Base-by-base conservation (phyloP, 306 rosid genomes). In the Crotalaria pallida region DNA sequence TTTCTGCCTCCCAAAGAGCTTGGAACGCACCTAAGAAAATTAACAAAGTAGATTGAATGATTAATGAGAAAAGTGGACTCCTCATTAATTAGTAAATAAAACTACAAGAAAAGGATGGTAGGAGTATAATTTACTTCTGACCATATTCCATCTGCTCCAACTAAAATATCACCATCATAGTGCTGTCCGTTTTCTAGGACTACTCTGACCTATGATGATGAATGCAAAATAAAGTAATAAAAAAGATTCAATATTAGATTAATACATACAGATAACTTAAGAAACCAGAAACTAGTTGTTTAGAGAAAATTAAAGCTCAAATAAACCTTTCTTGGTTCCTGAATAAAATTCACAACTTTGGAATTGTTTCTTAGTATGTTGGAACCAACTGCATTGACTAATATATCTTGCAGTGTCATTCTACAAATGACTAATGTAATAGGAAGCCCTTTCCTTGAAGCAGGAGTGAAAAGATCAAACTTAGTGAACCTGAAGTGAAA, bases 121-220 rank as follows among this genome's bases (percentile, higher is more conserved):
- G n/a, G 65, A 49, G 51, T 58, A 23, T 63, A 73, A 69, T 65
- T 69, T 82, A 82, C 86, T 65, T 78, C 64, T 65, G 86, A 78
- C 83, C 86, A 70, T 69, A 82, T 78, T 65, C 83, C 86, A 78
- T 82, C 86, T 70, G 86, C 86, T 23, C 86, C 86, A 13, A 82
- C 34, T 58, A 82, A 52, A 56, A 82, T 26, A 74, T 78, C 78
- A 47, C 86, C 86, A 26, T 82, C 75, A 74, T 52, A 69, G 21
- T 78, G 78, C 40, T 78, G 64, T 58, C 86, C 86, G 74, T 78
- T 67, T 61, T 74, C 81, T 58, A 82, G 81, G 47, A 78, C 12
- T 44, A 75, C 83, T 43, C 65, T 78, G n/a, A 78, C 78, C 83
- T 82, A n/a, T n/a, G 71, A 58, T 64, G 4, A 15, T 16, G 43